Conservation (phyloP, 805 yeast genomes). For the Suhomyces prunicola region DNA sequence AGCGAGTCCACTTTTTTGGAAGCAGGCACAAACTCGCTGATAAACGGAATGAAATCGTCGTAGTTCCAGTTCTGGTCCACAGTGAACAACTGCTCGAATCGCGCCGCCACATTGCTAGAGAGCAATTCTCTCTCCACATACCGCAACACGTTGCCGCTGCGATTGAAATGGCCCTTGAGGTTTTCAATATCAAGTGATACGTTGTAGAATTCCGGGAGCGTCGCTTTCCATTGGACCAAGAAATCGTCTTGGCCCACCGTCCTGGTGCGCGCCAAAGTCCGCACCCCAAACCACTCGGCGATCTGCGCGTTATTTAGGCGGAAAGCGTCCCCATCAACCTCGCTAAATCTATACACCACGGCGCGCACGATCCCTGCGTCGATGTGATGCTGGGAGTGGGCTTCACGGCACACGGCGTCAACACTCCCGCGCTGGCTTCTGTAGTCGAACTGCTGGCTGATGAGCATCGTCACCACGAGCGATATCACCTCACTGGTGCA, state of each 20-base stretch:
- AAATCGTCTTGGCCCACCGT: conserved; percentile 47
- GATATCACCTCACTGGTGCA: conserved; percentile 27
- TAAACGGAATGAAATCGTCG: conserved; percentile 38
- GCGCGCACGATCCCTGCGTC: conserved; percentile 42
- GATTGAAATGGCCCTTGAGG: conserved; percentile 54
- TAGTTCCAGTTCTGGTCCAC: conserved; percentile 35
- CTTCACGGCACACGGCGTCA: conserved; percentile 13
- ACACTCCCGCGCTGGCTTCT: conserved; percentile 15
- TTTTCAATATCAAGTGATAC: conserved; percentile 54
- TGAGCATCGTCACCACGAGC: conserved; percentile 23
- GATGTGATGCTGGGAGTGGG: neutral
- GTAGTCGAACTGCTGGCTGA: conserved; percentile 23
- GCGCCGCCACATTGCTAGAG: conserved; percentile 24
- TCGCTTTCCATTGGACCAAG: conserved; percentile 58
- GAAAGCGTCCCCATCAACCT: conserved; percentile 20
- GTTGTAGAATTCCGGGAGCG: conserved; percentile 61
- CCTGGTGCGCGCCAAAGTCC: conserved; percentile 34
- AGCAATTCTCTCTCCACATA: conserved; percentile 51
- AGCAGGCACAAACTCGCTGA: conserved; percentile 26
- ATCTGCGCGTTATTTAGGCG: conserved; percentile 42
- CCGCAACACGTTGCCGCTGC: conserved; percentile 48
- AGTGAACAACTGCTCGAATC: conserved; percentile 22
- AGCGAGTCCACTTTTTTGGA: conserved; percentile 38
- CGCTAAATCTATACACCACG: conserved; percentile 47
- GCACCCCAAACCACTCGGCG: conserved; percentile 62